Base-by-base conservation (phyloP, 1,284 basidiomycete genomes). In the Ustilago nuda region DNA sequence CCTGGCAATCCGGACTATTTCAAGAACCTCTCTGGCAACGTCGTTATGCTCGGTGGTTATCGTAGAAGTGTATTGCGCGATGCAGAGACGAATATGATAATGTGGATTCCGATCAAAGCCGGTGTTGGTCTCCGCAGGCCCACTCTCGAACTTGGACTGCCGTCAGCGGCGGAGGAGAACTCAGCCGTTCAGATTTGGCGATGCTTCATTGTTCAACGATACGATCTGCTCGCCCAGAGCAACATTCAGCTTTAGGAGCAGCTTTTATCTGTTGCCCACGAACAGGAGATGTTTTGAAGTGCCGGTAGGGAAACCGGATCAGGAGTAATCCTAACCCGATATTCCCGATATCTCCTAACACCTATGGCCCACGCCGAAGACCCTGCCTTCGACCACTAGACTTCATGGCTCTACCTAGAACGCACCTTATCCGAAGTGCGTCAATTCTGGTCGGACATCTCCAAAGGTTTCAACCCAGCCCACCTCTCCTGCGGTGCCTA, bases 1-100 rank as follows among this genome's bases (percentile, higher is more conserved):
- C 4, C 65, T 71, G 52, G 78, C 67, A 52, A 64, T 66, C 66
- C 71, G 11, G 63, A 72, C 43, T 80, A 78, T 60, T 82, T 84
- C 77, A 69, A 78, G 32, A 60, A 65, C n/a, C 63, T 86, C 8
- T 66, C 70, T 13, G 84, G 85, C 5, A 83, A 84, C 56, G 83
- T 86, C 4, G 56, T 86, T 27, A 74, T 85, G 56, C 30, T 86
- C 23, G 86, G 86, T 12, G 86, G 86, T 0, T 86, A 84, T 67
- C 66, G 86, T 8, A 86, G 86, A 0, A 76, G 70, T n/a, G 80
- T 86, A 8, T 68, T 86, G 6, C 62, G 84, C 19, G 83, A 85
- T 52, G 80, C 82, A 11, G 71, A 72, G 37, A 82, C 83, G 0
- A 56, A 66, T 50, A 73, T 79, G 68, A 77, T 85, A 63, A 58